phyloP scores from a whole-genome alignment of 306 rosid species.

The Arachis hypogaea region DNA sequence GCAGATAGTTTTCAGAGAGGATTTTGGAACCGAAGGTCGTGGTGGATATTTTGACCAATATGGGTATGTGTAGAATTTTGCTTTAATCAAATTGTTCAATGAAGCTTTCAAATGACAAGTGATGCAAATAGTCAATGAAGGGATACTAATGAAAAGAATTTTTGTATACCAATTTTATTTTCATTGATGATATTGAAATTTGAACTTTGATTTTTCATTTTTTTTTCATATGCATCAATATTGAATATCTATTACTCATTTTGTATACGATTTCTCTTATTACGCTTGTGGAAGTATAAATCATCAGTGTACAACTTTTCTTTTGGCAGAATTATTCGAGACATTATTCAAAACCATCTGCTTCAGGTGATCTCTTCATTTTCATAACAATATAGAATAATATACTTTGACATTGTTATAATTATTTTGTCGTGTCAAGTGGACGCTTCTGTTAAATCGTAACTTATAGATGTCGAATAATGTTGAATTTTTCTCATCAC shows the following conservation, averaged over 20 bases:
- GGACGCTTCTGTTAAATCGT: not conserved
- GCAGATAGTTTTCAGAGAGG: conserved; percentile 94
- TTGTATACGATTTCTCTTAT: too few species aligned
- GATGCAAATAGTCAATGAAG: conserved; percentile 12
- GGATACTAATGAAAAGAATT: not conserved
- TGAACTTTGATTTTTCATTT: not conserved
- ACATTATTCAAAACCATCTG: conserved; percentile 88
- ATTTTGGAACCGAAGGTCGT: conserved; percentile 91
- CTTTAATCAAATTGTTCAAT: conserved; percentile 35
- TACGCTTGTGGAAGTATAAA: not conserved
- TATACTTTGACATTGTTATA: not conserved
- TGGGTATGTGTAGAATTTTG: conserved; percentile 58
- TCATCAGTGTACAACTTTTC: conserved; percentile 26
- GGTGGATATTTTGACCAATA: conserved; percentile 94
- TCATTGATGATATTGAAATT: conserved; percentile 2
- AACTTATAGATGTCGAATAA: not conserved
- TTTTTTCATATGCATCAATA: not conserved
- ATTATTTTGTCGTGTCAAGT: conserved; percentile 17
- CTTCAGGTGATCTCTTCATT: conserved; percentile 67
- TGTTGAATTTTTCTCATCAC: not conserved
- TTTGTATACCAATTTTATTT: conserved; percentile 20
- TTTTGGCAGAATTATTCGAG: conserved; percentile 76
- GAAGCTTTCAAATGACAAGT: conserved; percentile 21
- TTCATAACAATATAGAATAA: conserved; percentile 17
- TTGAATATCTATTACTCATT: not conserved